Evolutionary conservation across 305 asterid species (phyloP).

Genomic region (Solanum hybrid): DNA sequence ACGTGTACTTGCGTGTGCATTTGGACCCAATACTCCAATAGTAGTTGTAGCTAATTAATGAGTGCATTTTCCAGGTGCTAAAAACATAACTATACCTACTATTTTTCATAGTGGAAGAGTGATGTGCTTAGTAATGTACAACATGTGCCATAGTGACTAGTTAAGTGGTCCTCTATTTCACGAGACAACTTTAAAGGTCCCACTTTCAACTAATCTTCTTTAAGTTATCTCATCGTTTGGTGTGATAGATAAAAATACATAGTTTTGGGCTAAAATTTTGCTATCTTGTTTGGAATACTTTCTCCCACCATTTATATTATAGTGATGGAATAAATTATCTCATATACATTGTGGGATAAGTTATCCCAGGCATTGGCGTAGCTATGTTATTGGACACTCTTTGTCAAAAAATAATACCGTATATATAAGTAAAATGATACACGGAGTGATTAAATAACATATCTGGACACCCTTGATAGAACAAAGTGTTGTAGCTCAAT

Average conservation of each 20-base stretch:
- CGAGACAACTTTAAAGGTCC: slow-evolving; percentile 19
- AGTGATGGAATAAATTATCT: too few relatives aligned
- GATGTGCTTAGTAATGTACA: slow-evolving; percentile 20
- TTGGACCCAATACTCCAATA: not conserved
- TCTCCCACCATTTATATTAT: too few relatives aligned
- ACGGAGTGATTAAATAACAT: too few relatives aligned
- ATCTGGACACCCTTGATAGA: too few relatives aligned
- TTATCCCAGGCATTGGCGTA: too few relatives aligned
- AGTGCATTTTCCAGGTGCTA: slow-evolving; percentile 1
- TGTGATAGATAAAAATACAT: not conserved
- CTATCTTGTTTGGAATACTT: not conserved
- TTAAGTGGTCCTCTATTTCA: slow-evolving; percentile 19
- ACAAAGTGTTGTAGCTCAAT: too few relatives aligned
- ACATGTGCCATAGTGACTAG: not conserved
- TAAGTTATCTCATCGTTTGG: not conserved
- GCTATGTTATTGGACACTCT: too few relatives aligned
- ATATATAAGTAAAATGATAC: too few relatives aligned
- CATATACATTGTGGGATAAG: too few relatives aligned
- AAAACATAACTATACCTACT: not conserved
- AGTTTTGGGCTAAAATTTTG: not conserved
- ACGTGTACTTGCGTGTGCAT: not conserved
- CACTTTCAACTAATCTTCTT: slow-evolving; percentile 19
- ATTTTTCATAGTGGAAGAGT: not conserved
- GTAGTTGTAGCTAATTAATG: not conserved
- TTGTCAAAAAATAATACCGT: too few relatives aligned